Percentiles rank a stretch among this genome's conserved stretches.
Evolutionary conservation across 345 rosid genomes (phyloP).

Genomic region (Eucalyptus microcorys): DNA sequence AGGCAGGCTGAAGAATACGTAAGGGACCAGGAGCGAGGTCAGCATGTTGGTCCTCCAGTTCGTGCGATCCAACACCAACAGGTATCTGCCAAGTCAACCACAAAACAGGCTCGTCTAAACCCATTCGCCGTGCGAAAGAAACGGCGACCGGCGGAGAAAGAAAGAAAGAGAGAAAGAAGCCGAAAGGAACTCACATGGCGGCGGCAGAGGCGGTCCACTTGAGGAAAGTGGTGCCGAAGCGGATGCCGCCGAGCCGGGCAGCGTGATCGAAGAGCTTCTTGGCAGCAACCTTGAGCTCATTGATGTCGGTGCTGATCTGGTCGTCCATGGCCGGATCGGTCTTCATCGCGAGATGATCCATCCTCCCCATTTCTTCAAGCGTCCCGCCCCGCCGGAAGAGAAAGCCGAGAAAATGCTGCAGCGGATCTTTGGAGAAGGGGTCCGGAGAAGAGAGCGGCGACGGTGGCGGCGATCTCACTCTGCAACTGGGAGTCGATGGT

Average conservation of each 20-base stretch:
- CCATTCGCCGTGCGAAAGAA: not conserved
- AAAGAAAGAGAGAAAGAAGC: no score
- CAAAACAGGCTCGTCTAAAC: not conserved
- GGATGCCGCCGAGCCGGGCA: conserved; percentile 52
- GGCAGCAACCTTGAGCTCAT: conserved; percentile 41
- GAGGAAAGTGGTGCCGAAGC: conserved; percentile 72
- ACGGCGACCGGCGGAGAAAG: not conserved
- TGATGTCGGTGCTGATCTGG: conserved; percentile 49
- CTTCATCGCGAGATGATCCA: conserved; percentile 54
- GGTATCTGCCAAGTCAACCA: conserved; percentile 31
- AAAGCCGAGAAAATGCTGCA: not conserved
- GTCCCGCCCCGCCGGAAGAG: not conserved
- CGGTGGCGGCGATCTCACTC: not conserved
- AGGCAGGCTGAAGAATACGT: conserved; percentile 83
- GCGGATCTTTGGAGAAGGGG: not conserved
- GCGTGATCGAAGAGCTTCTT: conserved; percentile 43
- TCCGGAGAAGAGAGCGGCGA: not conserved
- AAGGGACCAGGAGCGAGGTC: conserved; percentile 78
- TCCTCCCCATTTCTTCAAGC: conserved; percentile 39
- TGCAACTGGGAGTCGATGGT: not conserved
- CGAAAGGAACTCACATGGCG: conserved; percentile 36
- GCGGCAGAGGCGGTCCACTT: conserved; percentile 82
- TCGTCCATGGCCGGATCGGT: conserved; percentile 23
- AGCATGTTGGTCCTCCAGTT: conserved; percentile 95
- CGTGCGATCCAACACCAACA: conserved; percentile 84